phyloP scores from a whole-genome alignment of 768 basidiomycete genomes.

The Mycena sanguinolenta region DNA sequence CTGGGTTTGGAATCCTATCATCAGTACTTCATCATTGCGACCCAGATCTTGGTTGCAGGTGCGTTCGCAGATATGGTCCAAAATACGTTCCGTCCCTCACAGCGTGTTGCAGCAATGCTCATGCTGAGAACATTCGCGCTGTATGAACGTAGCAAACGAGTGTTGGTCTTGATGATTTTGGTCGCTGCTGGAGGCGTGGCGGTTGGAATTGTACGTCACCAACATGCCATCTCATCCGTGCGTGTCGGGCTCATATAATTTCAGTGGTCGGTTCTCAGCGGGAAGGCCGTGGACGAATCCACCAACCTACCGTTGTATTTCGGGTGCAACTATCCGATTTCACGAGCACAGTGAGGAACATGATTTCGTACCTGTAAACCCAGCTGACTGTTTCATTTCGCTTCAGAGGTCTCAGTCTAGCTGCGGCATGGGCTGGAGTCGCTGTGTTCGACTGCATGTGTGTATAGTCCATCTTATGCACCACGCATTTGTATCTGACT shows the following conservation, averaged over 20 bases:
- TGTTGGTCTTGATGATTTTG: slow-evolving; percentile 9
- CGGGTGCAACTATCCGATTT: slow-evolving; percentile 21
- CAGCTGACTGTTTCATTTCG: not conserved
- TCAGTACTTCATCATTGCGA: slow-evolving; percentile 29
- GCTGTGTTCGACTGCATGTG: slow-evolving; percentile 28
- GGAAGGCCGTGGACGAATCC: not conserved
- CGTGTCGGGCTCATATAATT: not conserved
- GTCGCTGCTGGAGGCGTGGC: slow-evolving; percentile 11
- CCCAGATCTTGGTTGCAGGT: slow-evolving; percentile 23
- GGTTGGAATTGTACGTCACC: slow-evolving; percentile 17
- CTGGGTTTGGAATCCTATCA: slow-evolving; percentile 22
- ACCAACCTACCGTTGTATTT: slow-evolving; percentile 16
- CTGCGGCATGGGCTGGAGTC: slow-evolving; percentile 26
- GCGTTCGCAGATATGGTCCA: not conserved
- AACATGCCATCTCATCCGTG: not conserved
- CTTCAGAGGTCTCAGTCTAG: slow-evolving; percentile 20
- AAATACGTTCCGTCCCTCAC: not conserved
- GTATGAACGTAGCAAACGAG: slow-evolving; percentile 33
- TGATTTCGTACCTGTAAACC: not conserved
- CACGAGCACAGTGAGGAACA: slow-evolving; percentile 17
- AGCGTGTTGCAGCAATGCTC: slow-evolving; percentile 20
- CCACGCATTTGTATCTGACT: not conserved
- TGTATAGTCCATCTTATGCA: not conserved
- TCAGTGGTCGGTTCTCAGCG: slow-evolving; percentile 28
- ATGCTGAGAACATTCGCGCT: slow-evolving; percentile 36